Base-by-base conservation (phyloP, 192 early-diverging fungal species). In the Umbelopsis isabellina region DNA sequence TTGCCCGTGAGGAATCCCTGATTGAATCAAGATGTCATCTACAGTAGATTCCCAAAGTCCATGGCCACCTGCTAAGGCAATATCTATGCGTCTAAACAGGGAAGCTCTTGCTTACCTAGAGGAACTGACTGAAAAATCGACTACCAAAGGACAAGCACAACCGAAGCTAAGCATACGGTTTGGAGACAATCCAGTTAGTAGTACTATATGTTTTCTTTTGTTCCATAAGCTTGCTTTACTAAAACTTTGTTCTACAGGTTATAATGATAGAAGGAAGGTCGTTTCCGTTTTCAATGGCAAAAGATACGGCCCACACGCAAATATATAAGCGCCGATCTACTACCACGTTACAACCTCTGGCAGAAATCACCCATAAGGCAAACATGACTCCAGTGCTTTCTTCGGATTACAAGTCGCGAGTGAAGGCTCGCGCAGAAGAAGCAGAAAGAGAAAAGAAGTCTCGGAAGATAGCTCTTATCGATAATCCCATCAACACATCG, bases 381-480 rank as follows among this genome's bases (percentile, higher is more conserved):
- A 61, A 61, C 30, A 61, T 61, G 55, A 61, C 30, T 13, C 55
- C 55, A 30, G 33, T 61, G 30, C 55, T 61, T 27, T 61, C 55
- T 16, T 61, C 55, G 11, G 55, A 61, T 25, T 61, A 61, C 18
- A 61, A 61, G 13, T 61, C 55, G 18, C 55, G 55, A 61, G 55
- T 61, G 23, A 61, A 61, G 25, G 55, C 55, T 61, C 55, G 55
- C 33, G 55, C 55, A 37, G 55, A 61, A 61, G 55, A 61, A 16
- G 55, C 55, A 35, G 55, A 61, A 61, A 61, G 55, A 35, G 55
- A 61, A 35, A 61, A 61, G 55, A 61, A 61, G 25, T 61, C 55
- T 27, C 25, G 55, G 33, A 61, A 61, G 27, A 61, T 61, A 16
- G 55, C 55, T 8, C 33, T 61, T 4, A 61, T 61, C 30, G 55